Percentiles rank a stretch among this genome's conserved stretches.
Evolutionary conservation across 2,329 filamentous ascomycete genomes (phyloP).

Genomic region (Cordyceps cicadae): DNA sequence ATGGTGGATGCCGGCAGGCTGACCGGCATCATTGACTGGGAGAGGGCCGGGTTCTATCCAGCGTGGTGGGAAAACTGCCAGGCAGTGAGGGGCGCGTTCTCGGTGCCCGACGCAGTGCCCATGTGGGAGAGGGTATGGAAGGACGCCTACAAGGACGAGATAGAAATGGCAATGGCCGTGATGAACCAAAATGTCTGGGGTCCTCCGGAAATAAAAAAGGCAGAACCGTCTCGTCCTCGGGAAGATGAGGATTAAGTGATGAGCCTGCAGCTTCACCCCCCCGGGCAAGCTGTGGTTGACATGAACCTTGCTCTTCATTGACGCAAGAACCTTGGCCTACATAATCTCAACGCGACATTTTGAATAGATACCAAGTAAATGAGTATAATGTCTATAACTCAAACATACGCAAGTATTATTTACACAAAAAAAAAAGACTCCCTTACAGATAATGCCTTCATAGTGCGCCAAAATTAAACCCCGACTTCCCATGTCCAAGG

Average conservation of each 20-base stretch:
- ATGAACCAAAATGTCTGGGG: no score
- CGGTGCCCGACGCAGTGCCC: no score
- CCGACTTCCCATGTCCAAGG: background rate
- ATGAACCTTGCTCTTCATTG: no score
- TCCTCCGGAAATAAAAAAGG: no score
- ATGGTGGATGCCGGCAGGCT: constrained; percentile 29
- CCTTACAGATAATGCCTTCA: background rate
- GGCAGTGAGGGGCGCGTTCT: background rate
- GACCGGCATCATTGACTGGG: constrained; percentile 33
- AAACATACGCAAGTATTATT: background rate
- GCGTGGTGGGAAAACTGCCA: constrained; percentile 28
- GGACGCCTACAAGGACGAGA: no score
- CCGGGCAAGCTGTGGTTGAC: no score
- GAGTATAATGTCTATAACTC: background rate
- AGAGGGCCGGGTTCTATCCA: constrained; percentile 29
- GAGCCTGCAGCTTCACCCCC: no score
- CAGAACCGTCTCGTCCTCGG: no score
- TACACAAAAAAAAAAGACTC: background rate
- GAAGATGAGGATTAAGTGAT: no score
- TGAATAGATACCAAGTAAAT: background rate
- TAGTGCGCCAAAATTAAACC: background rate
- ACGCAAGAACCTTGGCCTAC: no score
- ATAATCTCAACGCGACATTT: background rate
- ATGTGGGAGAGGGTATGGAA: no score
- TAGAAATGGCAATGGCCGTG: no score